Conservation (phyloP, 495 filamentous ascomycete species). For the Aspergillus wentii region DNA sequence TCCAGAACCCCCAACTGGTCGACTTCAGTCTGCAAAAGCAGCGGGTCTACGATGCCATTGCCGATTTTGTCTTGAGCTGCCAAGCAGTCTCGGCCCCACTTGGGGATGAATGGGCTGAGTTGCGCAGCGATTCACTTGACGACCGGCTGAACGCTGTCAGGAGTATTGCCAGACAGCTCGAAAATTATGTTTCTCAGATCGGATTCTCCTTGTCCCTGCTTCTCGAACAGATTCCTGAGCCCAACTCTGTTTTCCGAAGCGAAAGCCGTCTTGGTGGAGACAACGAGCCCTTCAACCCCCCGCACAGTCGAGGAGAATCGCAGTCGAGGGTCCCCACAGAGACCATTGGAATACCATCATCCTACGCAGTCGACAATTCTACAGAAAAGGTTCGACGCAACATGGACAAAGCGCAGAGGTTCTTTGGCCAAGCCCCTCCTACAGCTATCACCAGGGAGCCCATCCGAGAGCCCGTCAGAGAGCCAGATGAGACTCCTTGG, state of each 20-base stretch:
- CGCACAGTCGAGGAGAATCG: constrained; percentile 30
- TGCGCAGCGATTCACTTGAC: constrained; percentile 87
- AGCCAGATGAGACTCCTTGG: constrained; percentile 70
- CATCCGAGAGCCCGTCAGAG: constrained; percentile 40
- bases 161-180: constrained; percentile 69
- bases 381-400: constrained; percentile 60
- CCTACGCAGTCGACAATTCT: constrained; percentile 55
- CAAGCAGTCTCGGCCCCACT: constrained; percentile 85
- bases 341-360: constrained; percentile 58
- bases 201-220: constrained; percentile 83
- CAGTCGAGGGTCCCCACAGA: constrained; percentile 25
- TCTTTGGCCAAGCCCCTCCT: constrained; percentile 82
- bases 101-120: constrained; percentile 90
- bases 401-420: constrained; percentile 76
- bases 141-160: constrained; percentile 76
- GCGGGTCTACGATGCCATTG: constrained; percentile 83
- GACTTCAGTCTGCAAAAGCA: constrained; percentile 92
- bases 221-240: constrained; percentile 67
- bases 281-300: constrained; percentile 19
- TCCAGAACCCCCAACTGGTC: constrained; percentile 77
- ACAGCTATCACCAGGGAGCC: constrained; percentile 41
- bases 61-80: constrained; percentile 80
- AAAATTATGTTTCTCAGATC: constrained; percentile 81
- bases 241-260: constrained; percentile 18
- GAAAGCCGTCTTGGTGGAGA: constrained; percentile 35